Percentiles rank a stretch among this genome's conserved stretches.
phyloP scores from a whole-genome alignment of 768 basidiomycete species.

The Mycena metata region DNA sequence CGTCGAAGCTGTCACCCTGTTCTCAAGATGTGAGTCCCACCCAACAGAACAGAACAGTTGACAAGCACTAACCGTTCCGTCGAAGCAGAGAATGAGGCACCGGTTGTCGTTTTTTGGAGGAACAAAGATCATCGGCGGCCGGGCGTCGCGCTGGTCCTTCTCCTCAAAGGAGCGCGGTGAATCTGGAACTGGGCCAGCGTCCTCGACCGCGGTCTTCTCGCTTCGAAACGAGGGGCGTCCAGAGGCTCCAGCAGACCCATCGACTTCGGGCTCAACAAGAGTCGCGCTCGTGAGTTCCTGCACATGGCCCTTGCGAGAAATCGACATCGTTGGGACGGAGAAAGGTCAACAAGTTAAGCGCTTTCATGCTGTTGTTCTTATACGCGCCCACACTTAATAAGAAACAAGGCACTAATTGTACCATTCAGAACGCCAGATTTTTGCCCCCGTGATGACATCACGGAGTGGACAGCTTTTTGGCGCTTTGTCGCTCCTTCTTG shows the following conservation, averaged over 20 bases:
- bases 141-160: slow-evolving; percentile 15
- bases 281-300: slow-evolving; percentile 10
- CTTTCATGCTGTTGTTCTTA: slow-evolving; percentile 1
- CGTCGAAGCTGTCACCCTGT: slow-evolving; percentile 61
- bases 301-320: slow-evolving; percentile 7
- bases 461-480: background rate
- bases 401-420: slow-evolving; percentile 12
- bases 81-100: slow-evolving; percentile 68
- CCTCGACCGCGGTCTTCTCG: background rate
- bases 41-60: too few species aligned
- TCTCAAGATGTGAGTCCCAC: too few species aligned
- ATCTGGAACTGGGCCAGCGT: background rate
- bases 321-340: slow-evolving; percentile 16
- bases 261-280: background rate
- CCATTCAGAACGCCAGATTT: background rate
- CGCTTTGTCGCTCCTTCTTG: background rate
- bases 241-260: background rate
- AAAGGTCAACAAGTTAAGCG: slow-evolving; percentile 8
- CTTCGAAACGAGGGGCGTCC: slow-evolving; percentile 10
- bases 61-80: slow-evolving; percentile 54
- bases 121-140: slow-evolving; percentile 39
- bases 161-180: background rate
- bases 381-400: background rate
- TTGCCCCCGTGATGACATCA: slow-evolving; percentile 14
- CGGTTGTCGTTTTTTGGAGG: slow-evolving; percentile 57